Evolutionary conservation across 139 green algal species (phyloP), one percentile per base, ranked within the genome.

Genomic region (Nannochloris sp.): DNA sequence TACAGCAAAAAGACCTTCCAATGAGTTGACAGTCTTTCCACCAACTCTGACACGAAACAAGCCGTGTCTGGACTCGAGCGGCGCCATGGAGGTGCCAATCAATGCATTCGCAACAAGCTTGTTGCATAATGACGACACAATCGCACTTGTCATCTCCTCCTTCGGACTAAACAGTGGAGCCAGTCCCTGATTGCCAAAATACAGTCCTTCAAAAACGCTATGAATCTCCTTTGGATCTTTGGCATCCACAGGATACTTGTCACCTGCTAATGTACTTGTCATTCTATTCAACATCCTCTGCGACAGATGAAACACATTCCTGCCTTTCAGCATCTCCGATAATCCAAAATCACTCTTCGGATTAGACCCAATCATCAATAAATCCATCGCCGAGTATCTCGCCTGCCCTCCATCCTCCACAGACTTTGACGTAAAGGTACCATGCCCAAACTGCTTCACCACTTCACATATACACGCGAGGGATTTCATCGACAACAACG

Each of bases 31-130:
- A 9, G n/a, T 15, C 54, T 48, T 36, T 24, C 27, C 21, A 34
- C 44, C 48, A 37, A 64, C 43, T 25, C n/a, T 10, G 2, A 49
- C 53, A 27, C 15, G 31, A 29, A 19, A 27, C 27, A 29, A 7
- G 27, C 27, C 27, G 3, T n/a, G 25, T 31, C 24, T 18, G 44
- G 9, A 21, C 16, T 25, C n/a, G 5, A 25, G 0, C 12, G 16
- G 18, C 7, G 18, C 46, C 16, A 53, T 25, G n/a, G 23, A 21
- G 5, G 43, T 25, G 36, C 55, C 55, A 5, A 53, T 14, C 19
- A 71, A 23, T 8, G 64, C 31, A 61, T 71, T 71, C 19, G 51
- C 51, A 2, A 43, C n/a, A 34, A 71, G 55, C 6, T 36, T 60
- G 21, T 71, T 71, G 54, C 19, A 63, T 1, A 71, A 36, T 0